These are phyloP conservation scores for Solanum sitiens DNA, from an alignment of 257 asterid species.

Conservation along the genomic window DNA sequence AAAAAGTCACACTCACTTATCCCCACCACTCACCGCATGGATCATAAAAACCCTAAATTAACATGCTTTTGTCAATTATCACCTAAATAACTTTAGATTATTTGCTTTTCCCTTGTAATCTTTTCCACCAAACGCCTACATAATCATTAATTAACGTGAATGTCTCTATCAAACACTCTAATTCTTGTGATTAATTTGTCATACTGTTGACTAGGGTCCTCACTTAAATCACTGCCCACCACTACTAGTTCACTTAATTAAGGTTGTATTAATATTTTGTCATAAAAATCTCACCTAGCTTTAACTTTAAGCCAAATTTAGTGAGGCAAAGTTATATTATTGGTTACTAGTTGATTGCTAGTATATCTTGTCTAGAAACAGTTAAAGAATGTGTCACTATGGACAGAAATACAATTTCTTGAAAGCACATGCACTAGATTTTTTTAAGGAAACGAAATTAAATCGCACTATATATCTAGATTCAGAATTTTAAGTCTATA, in stretches of 20 bases:
- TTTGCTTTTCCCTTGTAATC: background rate
- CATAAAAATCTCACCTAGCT: background rate
- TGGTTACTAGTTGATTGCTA: background rate
- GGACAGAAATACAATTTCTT: background rate
- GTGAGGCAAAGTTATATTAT: background rate
- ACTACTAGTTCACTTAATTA: background rate
- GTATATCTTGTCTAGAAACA: background rate
- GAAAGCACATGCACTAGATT: background rate
- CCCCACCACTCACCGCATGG: slow-evolving; percentile 7
- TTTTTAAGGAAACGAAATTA: accelerated
- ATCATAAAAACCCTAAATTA: background rate
- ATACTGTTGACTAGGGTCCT: background rate
- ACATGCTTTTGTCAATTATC: background rate
- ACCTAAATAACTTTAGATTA: background rate
- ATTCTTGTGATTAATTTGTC: background rate
- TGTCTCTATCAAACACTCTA: background rate
- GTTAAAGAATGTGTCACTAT: background rate
- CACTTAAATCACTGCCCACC: background rate
- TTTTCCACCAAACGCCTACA: slow-evolving; percentile 19
- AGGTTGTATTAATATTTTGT: background rate
- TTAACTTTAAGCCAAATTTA: slow-evolving; percentile 2
- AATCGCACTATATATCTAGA: background rate
- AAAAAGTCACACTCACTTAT: background rate
- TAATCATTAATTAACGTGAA: background rate
- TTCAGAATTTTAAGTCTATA: background rate